Evolutionary conservation across 2,329 filamentous ascomycete genomes (phyloP), one percentile per base, ranked within the genome.

Genomic region (Xylariaceae sp.): DNA sequence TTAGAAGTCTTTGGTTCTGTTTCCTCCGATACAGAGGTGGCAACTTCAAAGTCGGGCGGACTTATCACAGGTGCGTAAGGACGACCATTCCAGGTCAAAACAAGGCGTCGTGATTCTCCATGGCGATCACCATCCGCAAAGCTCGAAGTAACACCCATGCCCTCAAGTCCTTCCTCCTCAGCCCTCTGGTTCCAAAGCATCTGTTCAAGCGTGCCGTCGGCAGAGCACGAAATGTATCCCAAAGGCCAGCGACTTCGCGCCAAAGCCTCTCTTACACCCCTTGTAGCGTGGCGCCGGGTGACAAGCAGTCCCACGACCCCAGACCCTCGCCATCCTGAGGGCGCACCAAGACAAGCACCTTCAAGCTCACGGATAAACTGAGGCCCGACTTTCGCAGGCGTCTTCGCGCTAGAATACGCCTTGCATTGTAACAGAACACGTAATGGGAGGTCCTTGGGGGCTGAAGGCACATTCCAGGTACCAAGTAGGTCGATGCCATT

Each of bases 401-500:
- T 70, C 45, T 69, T 67, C 16, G 69, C 62, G 12, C 76, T 70
- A 1, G 51, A 44, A 22, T 48, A 44, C 6, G 75, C 78, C 64
- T 92, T 93, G 73, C 88, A 92, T 63, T 92, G 87, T 1, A 78
- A 48, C 12, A 82, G 57, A 6, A 79, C 69, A 38, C 68, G 71
- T 25, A 82, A 56, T 1, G 70, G 50, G 2, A 47, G 27, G 33
- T 44, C 8, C 10, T 65, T 2, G 58, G 54, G 7, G 62, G 45
- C 14, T 27, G 64, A 66, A 0, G 80, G 81, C 0, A 88, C 67
- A 1, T 66, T 65, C 87, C 87, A 92, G 3, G 74, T 75, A 0
- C 88, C 87, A 0, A 89, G 67, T 2, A 92, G 73, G 60, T 92
- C 88, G 56, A 88, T 86, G 29, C 88, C 87, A 47, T 72, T 74